Evolutionary conservation across 345 rosid genomes (phyloP), one percentile per base, ranked within the genome.

Genomic region (Citrus cavaleriei): DNA sequence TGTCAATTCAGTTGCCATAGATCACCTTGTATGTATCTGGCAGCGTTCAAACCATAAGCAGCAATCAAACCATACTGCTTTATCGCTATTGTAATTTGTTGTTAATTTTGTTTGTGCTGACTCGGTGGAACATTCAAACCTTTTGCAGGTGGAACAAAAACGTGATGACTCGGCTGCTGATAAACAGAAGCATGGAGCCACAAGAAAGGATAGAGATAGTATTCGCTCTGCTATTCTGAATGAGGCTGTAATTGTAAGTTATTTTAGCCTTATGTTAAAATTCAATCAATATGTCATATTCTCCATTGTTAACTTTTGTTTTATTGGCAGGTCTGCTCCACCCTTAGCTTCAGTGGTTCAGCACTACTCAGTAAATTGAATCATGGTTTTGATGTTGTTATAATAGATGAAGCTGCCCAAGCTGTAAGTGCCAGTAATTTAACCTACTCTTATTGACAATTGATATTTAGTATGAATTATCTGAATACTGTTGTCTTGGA

Each of bases 321-420:
- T 74, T 58, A 72, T 77, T 78, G 82, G 77, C 87, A 94, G 98
- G 98, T 96, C 49, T 96, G 90, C 73, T 88, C 95, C 78, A 96
- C 98, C 68, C 97, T 96, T 77, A 94, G 99, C 86, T 94, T 96
- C 88, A 96, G 98, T 73, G 98, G 98, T 72, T 93, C 98, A 0
- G 76, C 90, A 68, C 82, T 93, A 77, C 90, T 96, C 73, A 81
- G 91, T 72, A 94, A 90, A 85, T 75, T 84, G 74, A 91, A 60
- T 72, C 91, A 88, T 71, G 87, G 91, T 84, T 96, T 94, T 70
- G 99, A 96, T 93, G 93, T 96, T 38, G 99, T 94, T 77, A 94
- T 96, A 72, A 91, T 96, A 40, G 99, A 96, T 81, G 99, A 96
- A 88, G 99, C 99, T 79, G 99, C 99, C 78, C 98, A 94, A 88